Evolutionary conservation across 192 early-diverging fungal genomes (phyloP).

Genomic region (Coemansia sp.): DNA sequence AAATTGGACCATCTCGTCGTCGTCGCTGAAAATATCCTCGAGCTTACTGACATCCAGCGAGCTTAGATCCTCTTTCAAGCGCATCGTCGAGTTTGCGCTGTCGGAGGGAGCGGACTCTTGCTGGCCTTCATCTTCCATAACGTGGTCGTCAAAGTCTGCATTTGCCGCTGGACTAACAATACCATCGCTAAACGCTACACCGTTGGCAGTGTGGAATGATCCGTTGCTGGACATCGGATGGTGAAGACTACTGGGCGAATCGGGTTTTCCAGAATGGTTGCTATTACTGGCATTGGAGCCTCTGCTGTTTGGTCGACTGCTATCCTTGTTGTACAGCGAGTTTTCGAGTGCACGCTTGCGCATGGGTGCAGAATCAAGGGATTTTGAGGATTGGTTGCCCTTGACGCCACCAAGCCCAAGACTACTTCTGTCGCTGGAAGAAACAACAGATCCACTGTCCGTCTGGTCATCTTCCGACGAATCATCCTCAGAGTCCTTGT

Average conservation of each 20-base stretch:
- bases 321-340: conserved; percentile 8
- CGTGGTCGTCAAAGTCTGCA: not conserved
- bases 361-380: conserved; percentile 14
- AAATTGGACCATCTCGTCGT: conserved; percentile 41
- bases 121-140: not conserved
- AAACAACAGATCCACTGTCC: conserved; percentile 38
- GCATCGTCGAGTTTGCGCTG: conserved; percentile 27
- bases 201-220: conserved; percentile 44
- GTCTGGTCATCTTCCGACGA: conserved; percentile 9
- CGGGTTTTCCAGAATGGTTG: conserved; percentile 11
- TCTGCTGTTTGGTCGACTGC: conserved; percentile 15
- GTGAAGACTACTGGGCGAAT: conserved; percentile 10
- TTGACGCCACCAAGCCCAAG: conserved; percentile 36
- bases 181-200: conserved; percentile 22
- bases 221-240: conserved; percentile 28
- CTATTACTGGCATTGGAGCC: conserved; percentile 16
- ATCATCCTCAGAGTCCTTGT: conserved; percentile 7
- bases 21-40: conserved; percentile 56
- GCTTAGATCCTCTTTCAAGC: conserved; percentile 38
- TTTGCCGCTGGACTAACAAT: conserved; percentile 2
- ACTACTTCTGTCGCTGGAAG: conserved; percentile 45
- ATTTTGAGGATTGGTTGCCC: conserved; percentile 15
- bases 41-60: conserved; percentile 30
- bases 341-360: conserved; percentile 38
- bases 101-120: conserved; percentile 3